Base-by-base conservation (phyloP, 192 early-diverging fungal species). In the Rhizoclosmatium sp. region DNA sequence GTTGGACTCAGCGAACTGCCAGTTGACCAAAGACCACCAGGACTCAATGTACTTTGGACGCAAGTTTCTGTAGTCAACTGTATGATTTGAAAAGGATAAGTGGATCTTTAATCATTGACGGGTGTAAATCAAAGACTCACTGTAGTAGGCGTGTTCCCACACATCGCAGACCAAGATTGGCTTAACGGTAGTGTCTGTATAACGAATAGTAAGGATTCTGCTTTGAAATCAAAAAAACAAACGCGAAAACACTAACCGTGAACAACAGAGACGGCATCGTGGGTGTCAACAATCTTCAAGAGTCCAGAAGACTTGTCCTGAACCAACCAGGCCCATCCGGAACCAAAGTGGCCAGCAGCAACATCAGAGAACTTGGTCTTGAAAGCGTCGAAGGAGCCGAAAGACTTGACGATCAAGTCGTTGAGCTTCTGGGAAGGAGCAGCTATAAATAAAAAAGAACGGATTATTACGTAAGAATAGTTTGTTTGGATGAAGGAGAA, bases 61-160 rank as follows among this genome's bases (percentile, higher is more conserved):
- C 7, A 66, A 65, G 65, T 81, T 83, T 65, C 82, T 65, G 68
- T 82, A 83, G 69, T 83, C 82, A 62, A 58, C 51, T 64, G 21
- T 64, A 39, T 19, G 21, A 39, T 64, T 9, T 9, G 61, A 64
- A 64, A n/a, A 40, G 7, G 7, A 64, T 19, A 0, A 39, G 21
- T 1, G 61, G 9, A 39, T 21, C n/a, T 0, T 64, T 21, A 39
- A 23, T 7, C n/a, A 9, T 64, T 64, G 21, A 39, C 61, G 9
- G 5, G 40, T 21, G 21, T 9, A 64, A 64, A 64, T 9, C 5
- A 40, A 64, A n/a, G 23, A 40, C 16, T 44, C 39, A 69, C 82
- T 84, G 78, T 84, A 84, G 78, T 84, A 84, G 12, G 83, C 83
- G 64, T 84, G 83, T 54, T 84, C 83, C 83, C 83, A 84, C 4